phyloP scores from a whole-genome alignment of 257 asterid species.

The Eucommia ulmoides region DNA sequence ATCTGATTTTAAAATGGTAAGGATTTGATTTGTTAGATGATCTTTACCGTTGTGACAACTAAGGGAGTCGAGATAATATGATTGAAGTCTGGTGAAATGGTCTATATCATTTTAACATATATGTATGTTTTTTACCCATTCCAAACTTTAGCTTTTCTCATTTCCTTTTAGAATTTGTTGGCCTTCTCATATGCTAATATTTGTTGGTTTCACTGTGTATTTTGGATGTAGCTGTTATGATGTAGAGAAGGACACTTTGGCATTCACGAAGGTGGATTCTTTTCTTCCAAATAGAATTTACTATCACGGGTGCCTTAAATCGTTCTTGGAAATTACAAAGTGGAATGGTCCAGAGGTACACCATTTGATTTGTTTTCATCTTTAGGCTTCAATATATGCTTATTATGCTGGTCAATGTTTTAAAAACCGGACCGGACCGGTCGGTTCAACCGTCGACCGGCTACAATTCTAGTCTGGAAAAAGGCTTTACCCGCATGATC shows the following conservation, averaged over 20 bases:
- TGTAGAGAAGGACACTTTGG: slow-evolving; percentile 80
- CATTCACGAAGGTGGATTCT: slow-evolving; percentile 75
- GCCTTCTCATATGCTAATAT: background rate
- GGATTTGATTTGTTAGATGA: too few species aligned
- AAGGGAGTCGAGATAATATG: too few species aligned
- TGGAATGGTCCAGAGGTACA: slow-evolving; percentile 98
- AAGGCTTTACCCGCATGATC: too few species aligned
- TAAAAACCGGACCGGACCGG: too few species aligned
- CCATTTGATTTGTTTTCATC: slow-evolving; percentile 6
- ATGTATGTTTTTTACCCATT: background rate
- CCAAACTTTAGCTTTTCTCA: background rate
- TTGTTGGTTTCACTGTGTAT: slow-evolving; percentile 6
- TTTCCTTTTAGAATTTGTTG: background rate
- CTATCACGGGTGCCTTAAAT: slow-evolving; percentile 88
- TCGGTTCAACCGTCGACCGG: too few species aligned
- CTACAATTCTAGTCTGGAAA: too few species aligned
- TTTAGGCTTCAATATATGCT: too few species aligned
- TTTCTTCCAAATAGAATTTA: slow-evolving; percentile 74
- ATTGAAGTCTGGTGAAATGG: too few species aligned
- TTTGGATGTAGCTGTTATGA: slow-evolving; percentile 59
- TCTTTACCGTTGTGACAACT: too few species aligned
- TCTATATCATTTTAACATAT: too few species aligned
- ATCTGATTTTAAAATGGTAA: too few species aligned
- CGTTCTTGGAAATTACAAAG: slow-evolving; percentile 85
- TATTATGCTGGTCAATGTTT: too few species aligned